These are phyloP conservation scores for Boechera divaricarpa DNA, from an alignment of 345 rosid species.

Conservation along the genomic window DNA sequence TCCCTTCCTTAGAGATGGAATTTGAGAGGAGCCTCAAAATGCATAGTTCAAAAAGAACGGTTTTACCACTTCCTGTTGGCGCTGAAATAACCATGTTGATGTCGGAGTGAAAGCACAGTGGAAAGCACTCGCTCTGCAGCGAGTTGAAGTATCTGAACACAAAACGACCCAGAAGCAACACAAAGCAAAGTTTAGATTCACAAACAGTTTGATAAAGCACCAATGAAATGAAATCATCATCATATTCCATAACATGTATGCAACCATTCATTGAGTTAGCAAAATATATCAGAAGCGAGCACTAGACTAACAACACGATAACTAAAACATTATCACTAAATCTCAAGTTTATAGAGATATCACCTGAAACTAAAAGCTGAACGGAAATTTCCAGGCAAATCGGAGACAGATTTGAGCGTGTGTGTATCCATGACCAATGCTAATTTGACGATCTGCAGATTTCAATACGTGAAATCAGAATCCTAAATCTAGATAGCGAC, in stretches of 20 bases:
- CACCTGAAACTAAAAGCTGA: slow-evolving; percentile 84
- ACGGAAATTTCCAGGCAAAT: slow-evolving; percentile 73
- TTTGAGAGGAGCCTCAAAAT: slow-evolving; percentile 84
- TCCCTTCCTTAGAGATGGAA: slow-evolving; percentile 67
- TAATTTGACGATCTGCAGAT: slow-evolving; percentile 33
- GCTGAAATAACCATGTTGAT: slow-evolving; percentile 94
- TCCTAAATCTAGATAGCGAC: slow-evolving; percentile 11
- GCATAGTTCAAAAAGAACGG: slow-evolving; percentile 93
- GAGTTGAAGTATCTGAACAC: slow-evolving; percentile 85
- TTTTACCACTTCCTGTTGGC: slow-evolving; percentile 99
- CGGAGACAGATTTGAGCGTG: slow-evolving; percentile 72
- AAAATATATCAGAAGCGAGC: background rate
- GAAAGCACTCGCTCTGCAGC: slow-evolving; percentile 95
- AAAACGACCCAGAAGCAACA: slow-evolving; percentile 25
- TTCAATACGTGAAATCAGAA: slow-evolving; percentile 9
- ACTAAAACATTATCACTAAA: background rate
- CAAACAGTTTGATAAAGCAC: background rate
- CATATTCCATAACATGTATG: background rate
- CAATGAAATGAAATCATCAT: background rate
- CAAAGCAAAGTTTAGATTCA: slow-evolving; percentile 16
- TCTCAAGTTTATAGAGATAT: slow-evolving; percentile 3
- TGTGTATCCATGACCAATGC: slow-evolving; percentile 64
- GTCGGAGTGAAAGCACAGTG: slow-evolving; percentile 79
- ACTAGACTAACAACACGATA: background rate
- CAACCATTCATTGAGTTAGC: background rate